A percentile compares a stretch with the other conserved stretches of the same genome.
Conservation (phyloP, 2,329 filamentous ascomycete genomes). For the Microthyrium microscopicum region DNA sequence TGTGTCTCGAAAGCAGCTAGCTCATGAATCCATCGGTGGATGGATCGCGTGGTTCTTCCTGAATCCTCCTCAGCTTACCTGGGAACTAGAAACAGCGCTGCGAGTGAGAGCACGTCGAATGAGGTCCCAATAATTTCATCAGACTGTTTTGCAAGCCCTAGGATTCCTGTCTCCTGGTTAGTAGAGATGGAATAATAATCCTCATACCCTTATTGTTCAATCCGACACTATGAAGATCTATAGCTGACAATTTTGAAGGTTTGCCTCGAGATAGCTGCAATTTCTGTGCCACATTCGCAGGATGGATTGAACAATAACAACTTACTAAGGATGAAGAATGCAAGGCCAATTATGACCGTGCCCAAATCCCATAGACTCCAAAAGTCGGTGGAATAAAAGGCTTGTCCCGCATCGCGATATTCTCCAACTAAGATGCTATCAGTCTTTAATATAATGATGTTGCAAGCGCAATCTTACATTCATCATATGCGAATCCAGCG, state of each 20-base stretch:
- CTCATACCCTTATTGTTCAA: no score
- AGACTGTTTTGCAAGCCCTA: conserved; percentile 47
- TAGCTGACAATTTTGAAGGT: conserved; percentile 2
- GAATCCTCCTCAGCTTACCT: conserved; percentile 30
- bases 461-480: conserved; percentile 23
- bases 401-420: conserved; percentile 54
- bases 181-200: not conserved
- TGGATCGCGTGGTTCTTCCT: no score
- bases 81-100: conserved; percentile 80
- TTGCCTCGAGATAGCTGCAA: no score
- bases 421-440: conserved; percentile 50
- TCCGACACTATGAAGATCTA: conserved; percentile 4
- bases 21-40: not conserved
- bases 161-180: conserved; percentile 39
- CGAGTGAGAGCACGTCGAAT: conserved; percentile 78
- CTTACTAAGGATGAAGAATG: conserved; percentile 59
- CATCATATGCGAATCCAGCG: conserved; percentile 73
- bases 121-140: conserved; percentile 53
- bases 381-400: conserved; percentile 72
- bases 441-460: no score
- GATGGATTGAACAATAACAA: conserved; percentile 2
- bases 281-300: no score
- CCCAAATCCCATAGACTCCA: conserved; percentile 47
- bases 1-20: conserved; percentile 8
- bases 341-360: conserved; percentile 56